phyloP scores from a whole-genome alignment of 2,329 filamentous ascomycete species.

The Cladophialophora exuberans region DNA sequence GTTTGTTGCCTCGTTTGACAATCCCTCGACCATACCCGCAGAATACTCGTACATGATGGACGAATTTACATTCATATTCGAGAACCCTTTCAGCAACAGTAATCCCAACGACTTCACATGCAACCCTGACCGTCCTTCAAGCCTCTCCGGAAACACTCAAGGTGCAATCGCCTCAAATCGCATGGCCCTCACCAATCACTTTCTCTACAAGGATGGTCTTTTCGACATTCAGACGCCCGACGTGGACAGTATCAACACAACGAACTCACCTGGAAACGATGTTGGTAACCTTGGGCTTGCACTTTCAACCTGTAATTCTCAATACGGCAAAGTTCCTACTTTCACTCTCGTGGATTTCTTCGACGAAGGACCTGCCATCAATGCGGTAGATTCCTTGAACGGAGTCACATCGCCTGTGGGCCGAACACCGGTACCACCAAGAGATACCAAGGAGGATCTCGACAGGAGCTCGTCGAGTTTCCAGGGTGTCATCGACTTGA shows the following conservation, averaged over 20 bases:
- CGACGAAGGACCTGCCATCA: slow-evolving; percentile 70
- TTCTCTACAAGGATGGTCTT: slow-evolving; percentile 58
- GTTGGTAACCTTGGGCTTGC: slow-evolving; percentile 55
- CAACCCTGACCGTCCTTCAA: slow-evolving; percentile 66
- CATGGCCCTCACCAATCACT: slow-evolving; percentile 80
- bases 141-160: slow-evolving; percentile 50
- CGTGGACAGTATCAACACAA: slow-evolving; percentile 61
- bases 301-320: slow-evolving; percentile 55
- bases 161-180: slow-evolving; percentile 60
- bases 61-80: slow-evolving; percentile 62
- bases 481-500: slow-evolving; percentile 43
- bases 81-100: slow-evolving; percentile 70
- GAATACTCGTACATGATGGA: slow-evolving; percentile 49
- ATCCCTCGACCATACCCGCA: slow-evolving; percentile 29
- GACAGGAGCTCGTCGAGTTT: slow-evolving; percentile 38
- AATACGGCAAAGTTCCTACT: slow-evolving; percentile 65
- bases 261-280: slow-evolving; percentile 65
- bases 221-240: slow-evolving; percentile 64
- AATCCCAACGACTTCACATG: slow-evolving; percentile 70
- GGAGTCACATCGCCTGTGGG: slow-evolving; percentile 52
- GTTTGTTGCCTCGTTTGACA: slow-evolving; percentile 62
- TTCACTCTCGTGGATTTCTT: slow-evolving; percentile 83
- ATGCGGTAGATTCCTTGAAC: slow-evolving; percentile 71
- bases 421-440: slow-evolving; percentile 40
- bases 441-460: slow-evolving; percentile 35